A percentile compares a stretch with the other conserved stretches of the same genome.
These are phyloP conservation scores for Yamadazyma mexicana DNA, from an alignment of 1,139 yeast species.

Conservation along the genomic window DNA sequence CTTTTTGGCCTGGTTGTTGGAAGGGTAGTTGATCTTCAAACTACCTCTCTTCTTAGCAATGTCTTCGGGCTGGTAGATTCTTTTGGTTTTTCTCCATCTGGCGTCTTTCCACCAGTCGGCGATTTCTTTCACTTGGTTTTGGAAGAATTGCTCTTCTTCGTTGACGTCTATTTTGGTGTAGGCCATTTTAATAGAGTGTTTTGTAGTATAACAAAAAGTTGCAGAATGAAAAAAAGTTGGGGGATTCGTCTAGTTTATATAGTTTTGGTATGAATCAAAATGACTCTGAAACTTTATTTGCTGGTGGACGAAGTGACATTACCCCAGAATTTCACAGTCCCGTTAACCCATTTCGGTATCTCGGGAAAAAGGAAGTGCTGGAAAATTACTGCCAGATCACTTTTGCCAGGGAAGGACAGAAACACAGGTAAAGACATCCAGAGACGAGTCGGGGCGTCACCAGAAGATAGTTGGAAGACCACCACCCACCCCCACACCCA, in stretches of 20 bases:
- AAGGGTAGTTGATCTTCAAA: slow-evolving; percentile 66
- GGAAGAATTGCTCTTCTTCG: slow-evolving; percentile 65
- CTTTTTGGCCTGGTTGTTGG: slow-evolving; percentile 82
- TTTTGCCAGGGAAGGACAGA: too few relatives aligned
- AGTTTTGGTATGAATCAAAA: slow-evolving; percentile 4
- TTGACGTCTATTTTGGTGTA: slow-evolving; percentile 56
- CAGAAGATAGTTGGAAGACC: too few relatives aligned
- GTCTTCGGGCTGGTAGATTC: slow-evolving; percentile 87
- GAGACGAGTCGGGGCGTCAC: too few relatives aligned
- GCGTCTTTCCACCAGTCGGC: slow-evolving; percentile 91
- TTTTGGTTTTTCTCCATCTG: slow-evolving; percentile 85
- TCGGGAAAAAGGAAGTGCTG: slow-evolving; percentile 2
- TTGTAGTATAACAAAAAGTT: background rate
- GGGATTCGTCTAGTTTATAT: slow-evolving; percentile 6
- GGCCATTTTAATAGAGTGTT: slow-evolving; percentile 30
- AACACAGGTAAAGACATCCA: too few relatives aligned
- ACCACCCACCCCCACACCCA: too few relatives aligned
- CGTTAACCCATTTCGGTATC: slow-evolving; percentile 2
- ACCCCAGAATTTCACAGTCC: slow-evolving; percentile 4
- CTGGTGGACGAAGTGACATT: background rate
- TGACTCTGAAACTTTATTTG: slow-evolving; percentile 1
- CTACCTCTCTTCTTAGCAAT: slow-evolving; percentile 89
- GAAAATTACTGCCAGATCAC: too few relatives aligned
- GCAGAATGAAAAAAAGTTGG: slow-evolving; percentile 1
- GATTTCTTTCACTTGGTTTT: slow-evolving; percentile 70